phyloP scores from a whole-genome alignment of 78 protist genomes.

The Reticulomyxa filosa region DNA sequence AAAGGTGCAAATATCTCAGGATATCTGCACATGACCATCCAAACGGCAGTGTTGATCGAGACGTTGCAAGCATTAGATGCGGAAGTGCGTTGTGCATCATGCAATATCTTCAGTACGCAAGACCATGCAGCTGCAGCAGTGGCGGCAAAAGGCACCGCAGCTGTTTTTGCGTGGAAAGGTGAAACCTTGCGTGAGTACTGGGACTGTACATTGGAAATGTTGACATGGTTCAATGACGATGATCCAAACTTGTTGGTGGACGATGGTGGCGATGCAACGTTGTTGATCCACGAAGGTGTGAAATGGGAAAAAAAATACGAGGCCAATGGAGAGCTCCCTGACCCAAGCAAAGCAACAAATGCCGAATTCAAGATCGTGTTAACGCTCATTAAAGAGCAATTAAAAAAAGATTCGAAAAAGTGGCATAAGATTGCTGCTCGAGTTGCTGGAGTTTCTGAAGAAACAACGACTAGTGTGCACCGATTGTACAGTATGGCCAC shows the following conservation, averaged over 20 bases:
- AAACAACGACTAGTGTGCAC: conserved; percentile 99
- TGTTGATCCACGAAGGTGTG: conserved; percentile 75
- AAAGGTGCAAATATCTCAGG: conserved; percentile 83
- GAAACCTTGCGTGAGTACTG: conserved; percentile 95
- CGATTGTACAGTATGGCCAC: conserved; percentile 68
- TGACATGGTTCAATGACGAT: conserved; percentile 51
- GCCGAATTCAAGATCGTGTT: conserved; percentile 23
- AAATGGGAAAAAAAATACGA: conserved; percentile 32
- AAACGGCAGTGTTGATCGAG: conserved; percentile 94
- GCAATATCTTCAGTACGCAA: conserved; percentile 99
- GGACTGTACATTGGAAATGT: conserved; percentile 73
- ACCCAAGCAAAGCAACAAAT: conserved; percentile 24
- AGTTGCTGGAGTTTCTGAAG: conserved; percentile 90
- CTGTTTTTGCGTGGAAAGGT: conserved; percentile 89
- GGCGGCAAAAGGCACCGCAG: conserved; percentile 31
- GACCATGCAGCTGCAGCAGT: conserved; percentile 98
- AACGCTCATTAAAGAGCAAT: conserved; percentile 4
- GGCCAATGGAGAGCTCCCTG: conserved; percentile 4
- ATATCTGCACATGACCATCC: conserved; percentile 99
- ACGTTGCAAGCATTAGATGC: conserved; percentile 90
- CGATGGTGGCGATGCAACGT: conserved; percentile 97
- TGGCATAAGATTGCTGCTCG: conserved; percentile 36
- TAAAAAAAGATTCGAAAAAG: conserved; percentile 28
- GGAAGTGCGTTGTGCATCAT: conserved; percentile 82
- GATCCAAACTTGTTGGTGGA: conserved; percentile 77